A percentile compares a stretch with the other conserved stretches of the same genome.
phyloP scores from a whole-genome alignment of 345 rosid species.

The Populus pruinosa region DNA sequence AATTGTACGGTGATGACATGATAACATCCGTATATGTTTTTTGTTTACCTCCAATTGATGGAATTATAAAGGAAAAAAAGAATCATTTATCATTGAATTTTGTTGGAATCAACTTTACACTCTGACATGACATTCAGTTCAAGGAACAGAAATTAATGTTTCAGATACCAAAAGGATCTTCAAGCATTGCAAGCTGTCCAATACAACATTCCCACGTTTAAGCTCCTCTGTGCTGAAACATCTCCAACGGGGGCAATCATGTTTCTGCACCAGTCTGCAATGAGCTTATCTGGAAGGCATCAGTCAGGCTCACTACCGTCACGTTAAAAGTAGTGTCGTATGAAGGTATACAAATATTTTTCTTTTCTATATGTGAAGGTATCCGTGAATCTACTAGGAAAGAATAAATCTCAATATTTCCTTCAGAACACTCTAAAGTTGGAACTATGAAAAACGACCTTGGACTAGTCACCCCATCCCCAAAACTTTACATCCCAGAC shows the following conservation, averaged over 20 bases:
- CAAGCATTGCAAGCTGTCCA: background rate
- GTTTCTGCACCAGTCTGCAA: slow-evolving; percentile 6
- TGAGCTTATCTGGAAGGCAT: slow-evolving; percentile 8
- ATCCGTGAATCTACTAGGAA: slow-evolving; percentile 35
- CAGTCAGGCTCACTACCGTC: background rate
- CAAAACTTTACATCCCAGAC: slow-evolving; percentile 28
- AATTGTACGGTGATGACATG: background rate
- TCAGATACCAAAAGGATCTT: slow-evolving; percentile 3
- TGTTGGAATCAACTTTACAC: slow-evolving; percentile 30
- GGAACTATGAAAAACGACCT: slow-evolving; percentile 30
- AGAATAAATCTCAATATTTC: slow-evolving; percentile 43
- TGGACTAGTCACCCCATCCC: slow-evolving; percentile 12
- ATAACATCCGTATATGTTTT: background rate
- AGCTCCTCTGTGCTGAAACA: background rate
- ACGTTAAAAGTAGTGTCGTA: slow-evolving; percentile 13
- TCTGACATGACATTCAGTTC: slow-evolving; percentile 1
- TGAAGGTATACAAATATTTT: slow-evolving; percentile 26
- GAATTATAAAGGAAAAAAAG: background rate
- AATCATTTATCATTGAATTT: slow-evolving; percentile 14
- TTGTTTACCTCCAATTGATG: background rate
- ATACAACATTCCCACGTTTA: background rate
- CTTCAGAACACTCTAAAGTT: slow-evolving; percentile 21
- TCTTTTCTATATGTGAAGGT: slow-evolving; percentile 26
- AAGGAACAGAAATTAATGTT: slow-evolving; percentile 2
- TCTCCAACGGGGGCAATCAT: background rate